A percentile compares a stretch with the other conserved stretches of the same genome.
Evolutionary conservation across 2,329 filamentous ascomycete genomes (phyloP).

Genomic region (Anthostomella pinea): DNA sequence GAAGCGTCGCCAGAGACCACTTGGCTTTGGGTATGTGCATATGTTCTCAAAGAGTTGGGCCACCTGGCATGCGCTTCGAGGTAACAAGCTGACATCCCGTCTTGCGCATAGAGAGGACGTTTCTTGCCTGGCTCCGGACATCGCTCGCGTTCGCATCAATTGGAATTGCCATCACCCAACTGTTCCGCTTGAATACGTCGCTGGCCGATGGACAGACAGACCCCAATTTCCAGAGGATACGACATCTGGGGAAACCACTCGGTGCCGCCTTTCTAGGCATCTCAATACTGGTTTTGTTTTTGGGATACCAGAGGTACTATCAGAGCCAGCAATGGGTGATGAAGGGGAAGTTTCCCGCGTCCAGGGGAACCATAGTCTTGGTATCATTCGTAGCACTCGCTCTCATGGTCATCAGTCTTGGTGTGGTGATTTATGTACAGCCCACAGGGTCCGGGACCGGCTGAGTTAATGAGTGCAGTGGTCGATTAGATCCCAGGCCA

Average conservation of each 20-base stretch:
- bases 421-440: conserved; percentile 58
- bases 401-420: conserved; percentile 58
- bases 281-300: conserved; percentile 68
- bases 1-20: conserved; percentile 79
- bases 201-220: conserved; percentile 39
- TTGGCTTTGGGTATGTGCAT: conserved; percentile 67
- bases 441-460: conserved; percentile 16
- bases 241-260: conserved; percentile 68
- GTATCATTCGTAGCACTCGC: conserved; percentile 64
- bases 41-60: too few species aligned
- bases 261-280: conserved; percentile 76
- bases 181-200: conserved; percentile 77
- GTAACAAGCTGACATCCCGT: conserved; percentile 14
- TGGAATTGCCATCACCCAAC: conserved; percentile 78
- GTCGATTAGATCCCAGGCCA: too few species aligned
- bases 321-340: conserved; percentile 78
- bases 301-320: conserved; percentile 78
- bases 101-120: conserved; percentile 66
- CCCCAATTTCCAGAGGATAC: conserved; percentile 44
- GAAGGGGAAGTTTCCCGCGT: conserved; percentile 75
- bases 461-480: too few species aligned
- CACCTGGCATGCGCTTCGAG: not conserved
- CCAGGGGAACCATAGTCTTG: conserved; percentile 69
- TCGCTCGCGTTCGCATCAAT: conserved; percentile 79
- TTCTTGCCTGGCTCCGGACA: conserved; percentile 81